phyloP scores from a whole-genome alignment of 164 flowering plant genomes.

The Malania oleifera region DNA sequence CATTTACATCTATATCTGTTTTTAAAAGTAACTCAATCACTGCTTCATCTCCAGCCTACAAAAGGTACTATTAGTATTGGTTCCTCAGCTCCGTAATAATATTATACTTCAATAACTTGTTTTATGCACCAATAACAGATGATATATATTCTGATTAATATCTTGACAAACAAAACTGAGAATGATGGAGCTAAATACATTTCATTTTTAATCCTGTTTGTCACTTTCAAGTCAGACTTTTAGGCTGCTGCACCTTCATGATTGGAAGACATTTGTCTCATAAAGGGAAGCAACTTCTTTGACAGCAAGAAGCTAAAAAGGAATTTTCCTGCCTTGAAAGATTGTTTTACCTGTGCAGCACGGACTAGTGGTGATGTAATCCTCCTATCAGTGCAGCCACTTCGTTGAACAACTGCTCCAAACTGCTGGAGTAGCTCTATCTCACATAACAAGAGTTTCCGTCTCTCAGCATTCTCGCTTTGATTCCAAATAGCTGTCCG shows the following conservation, averaged over 20 bases:
- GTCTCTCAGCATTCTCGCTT: conserved; percentile 15
- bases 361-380: conserved; percentile 31
- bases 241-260: no score
- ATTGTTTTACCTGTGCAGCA: conserved; percentile 34
- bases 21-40: conserved; percentile 40
- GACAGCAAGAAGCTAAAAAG: no score
- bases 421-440: conserved; percentile 56
- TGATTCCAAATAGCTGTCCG: background rate
- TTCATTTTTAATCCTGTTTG: conserved; percentile 3
- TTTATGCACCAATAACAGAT: no score
- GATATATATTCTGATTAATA: no score
- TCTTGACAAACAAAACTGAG: background rate
- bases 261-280: no score
- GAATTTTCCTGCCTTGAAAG: no score
- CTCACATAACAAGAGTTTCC: conserved; percentile 42
- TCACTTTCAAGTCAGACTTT: no score
- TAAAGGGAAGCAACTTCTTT: no score
- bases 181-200: background rate
- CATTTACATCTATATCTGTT: conserved; percentile 36
- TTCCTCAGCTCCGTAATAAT: no score
- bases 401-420: conserved; percentile 24
- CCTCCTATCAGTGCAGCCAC: conserved; percentile 21
- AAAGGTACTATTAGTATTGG: background rate
- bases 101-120: no score
- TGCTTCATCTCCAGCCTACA: conserved; percentile 51